Evolutionary conservation across 306 rosid species (phyloP).

Genomic region (Rubus parviflorus): DNA sequence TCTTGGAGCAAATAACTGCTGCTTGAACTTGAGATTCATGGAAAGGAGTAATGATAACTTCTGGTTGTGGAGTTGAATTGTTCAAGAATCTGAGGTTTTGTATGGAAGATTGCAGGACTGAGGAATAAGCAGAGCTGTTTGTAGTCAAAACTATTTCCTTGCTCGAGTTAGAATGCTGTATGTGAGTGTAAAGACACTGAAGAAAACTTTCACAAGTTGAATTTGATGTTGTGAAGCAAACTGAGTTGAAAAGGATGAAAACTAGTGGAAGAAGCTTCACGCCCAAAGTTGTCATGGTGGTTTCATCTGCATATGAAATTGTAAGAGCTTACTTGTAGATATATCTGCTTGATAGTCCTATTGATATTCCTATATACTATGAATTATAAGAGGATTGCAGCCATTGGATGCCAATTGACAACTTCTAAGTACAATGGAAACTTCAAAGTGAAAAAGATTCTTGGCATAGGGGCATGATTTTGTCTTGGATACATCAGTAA

Average conservation of each 20-base stretch:
- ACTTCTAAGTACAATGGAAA: not conserved
- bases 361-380: not conserved
- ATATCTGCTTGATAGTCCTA: not conserved
- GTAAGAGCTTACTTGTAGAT: not conserved
- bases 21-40: slow-evolving; percentile 27
- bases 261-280: not conserved
- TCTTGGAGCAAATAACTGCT: slow-evolving; percentile 19
- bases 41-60: slow-evolving; percentile 36
- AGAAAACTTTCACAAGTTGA: slow-evolving; percentile 1
- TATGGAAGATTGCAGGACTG: slow-evolving; percentile 37
- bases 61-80: slow-evolving; percentile 42
- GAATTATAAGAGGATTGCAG: not conserved
- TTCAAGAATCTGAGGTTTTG: slow-evolving; percentile 40
- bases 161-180: not conserved
- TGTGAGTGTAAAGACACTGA: slow-evolving; percentile 19
- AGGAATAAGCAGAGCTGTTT: slow-evolving; percentile 28
- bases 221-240: slow-evolving; percentile 13
- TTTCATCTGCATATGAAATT: not conserved
- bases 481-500: not conserved
- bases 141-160: slow-evolving; percentile 15
- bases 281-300: not conserved
- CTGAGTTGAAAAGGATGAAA: not conserved
- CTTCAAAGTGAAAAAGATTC: not conserved
- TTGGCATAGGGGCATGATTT: not conserved
- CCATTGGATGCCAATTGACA: not conserved